Conservation (phyloP, 1,139 yeast genomes). For the Dujonia santamariae region DNA sequence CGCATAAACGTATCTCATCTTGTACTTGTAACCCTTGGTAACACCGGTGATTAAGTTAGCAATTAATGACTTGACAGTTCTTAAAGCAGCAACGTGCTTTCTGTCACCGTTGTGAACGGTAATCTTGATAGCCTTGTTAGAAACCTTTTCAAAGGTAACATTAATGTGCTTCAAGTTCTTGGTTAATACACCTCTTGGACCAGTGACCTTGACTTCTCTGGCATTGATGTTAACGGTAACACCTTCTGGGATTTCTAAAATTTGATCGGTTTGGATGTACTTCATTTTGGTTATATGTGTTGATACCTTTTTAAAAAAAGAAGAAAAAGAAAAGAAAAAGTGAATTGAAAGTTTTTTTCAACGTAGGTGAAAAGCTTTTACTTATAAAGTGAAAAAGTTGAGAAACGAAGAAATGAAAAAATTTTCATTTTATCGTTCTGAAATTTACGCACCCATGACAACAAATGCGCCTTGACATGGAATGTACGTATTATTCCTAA, state of each 20-base stretch:
- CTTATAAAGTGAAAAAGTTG: no score
- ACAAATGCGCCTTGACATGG: no score
- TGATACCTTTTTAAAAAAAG: constrained; percentile 14
- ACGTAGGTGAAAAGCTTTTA: no score
- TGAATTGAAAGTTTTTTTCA: no score
- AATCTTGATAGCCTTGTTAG: constrained; percentile 73
- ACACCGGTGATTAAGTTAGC: constrained; percentile 97
- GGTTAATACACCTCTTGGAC: constrained; percentile 96
- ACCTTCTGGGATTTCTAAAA: constrained; percentile 89
- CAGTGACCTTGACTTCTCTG: constrained; percentile 86
- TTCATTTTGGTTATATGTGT: constrained; percentile 64
- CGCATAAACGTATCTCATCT: constrained; percentile 99
- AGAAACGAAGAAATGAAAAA: no score
- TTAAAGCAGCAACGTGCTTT: constrained; percentile 99
- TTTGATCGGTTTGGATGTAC: constrained; percentile 93
- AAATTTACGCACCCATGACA: no score
- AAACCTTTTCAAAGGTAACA: constrained; percentile 83
- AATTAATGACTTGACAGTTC: constrained; percentile 96
- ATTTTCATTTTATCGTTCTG: no score
- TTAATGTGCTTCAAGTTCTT: constrained; percentile 94
- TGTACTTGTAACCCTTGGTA: constrained; percentile 98
- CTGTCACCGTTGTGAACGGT: constrained; percentile 99
- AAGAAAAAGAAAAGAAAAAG: no score
- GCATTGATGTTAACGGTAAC: constrained; percentile 91
- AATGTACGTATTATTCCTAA: no score